phyloP scores from a whole-genome alignment of 148 eudicot genomes.

The Heliosperma pusillum region DNA sequence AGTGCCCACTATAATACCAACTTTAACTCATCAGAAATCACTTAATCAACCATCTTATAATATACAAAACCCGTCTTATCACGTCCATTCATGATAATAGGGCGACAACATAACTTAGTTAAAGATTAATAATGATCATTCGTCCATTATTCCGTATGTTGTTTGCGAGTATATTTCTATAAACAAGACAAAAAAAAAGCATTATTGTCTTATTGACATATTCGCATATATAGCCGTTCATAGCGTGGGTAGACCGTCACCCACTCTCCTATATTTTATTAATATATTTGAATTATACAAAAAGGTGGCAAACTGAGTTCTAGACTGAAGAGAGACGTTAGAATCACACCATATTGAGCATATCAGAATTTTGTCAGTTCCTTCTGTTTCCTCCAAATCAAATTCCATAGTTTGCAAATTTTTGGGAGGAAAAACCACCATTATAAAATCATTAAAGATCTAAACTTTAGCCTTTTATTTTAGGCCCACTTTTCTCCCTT shows the following conservation, averaged over 20 bases:
- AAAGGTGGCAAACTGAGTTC: constrained; percentile 23
- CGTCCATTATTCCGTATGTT: no score
- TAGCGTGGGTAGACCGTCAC: constrained; percentile 18
- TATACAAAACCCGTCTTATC: no score
- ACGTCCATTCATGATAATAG: no score
- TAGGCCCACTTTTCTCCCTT: constrained; percentile 22
- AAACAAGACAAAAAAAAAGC: no score
- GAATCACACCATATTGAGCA: constrained; percentile 6
- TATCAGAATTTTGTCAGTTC: constrained; percentile 3
- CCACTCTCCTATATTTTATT: constrained; percentile 19
- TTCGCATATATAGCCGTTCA: constrained; percentile 19
- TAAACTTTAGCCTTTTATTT: constrained; percentile 13
- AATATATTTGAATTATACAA: constrained; percentile 17
- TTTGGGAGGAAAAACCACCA: neutral
- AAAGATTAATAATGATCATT: no score
- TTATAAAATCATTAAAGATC: neutral
- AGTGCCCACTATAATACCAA: no score
- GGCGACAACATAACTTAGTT: no score
- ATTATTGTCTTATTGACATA: no score
- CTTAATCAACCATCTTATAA: no score
- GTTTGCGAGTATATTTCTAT: no score
- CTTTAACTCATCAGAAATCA: no score
- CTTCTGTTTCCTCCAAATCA: constrained; percentile 21
- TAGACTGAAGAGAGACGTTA: constrained; percentile 28
- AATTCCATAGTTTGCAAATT: constrained; percentile 12